phyloP scores from a whole-genome alignment of 306 rosid species.

The Trifolium pratense region DNA sequence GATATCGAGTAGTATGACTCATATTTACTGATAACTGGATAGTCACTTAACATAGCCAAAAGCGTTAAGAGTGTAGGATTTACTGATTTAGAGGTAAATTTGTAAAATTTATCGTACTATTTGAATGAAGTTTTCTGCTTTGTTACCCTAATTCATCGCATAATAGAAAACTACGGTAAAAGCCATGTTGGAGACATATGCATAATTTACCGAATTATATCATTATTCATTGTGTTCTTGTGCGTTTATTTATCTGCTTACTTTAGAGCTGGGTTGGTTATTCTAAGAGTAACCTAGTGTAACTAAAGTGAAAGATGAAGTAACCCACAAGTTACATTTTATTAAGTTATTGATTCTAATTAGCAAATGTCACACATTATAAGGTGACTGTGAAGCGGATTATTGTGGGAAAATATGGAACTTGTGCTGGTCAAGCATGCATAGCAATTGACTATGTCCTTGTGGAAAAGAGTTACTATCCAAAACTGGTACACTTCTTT shows the following conservation, averaged over 20 bases:
- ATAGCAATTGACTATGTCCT: conserved; percentile 68
- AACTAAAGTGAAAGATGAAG: background rate
- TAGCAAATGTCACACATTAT: conserved; percentile 15
- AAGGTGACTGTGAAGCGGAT: conserved; percentile 65
- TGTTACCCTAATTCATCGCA: background rate
- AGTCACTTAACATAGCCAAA: background rate
- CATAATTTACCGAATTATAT: background rate
- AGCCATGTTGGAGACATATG: background rate
- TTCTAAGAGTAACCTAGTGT: background rate
- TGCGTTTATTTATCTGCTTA: too few relatives aligned
- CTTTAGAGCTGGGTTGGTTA: too few relatives aligned
- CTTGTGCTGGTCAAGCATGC: conserved; percentile 88
- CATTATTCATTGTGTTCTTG: too few relatives aligned
- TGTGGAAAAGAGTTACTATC: conserved; percentile 52
- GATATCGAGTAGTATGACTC: too few relatives aligned
- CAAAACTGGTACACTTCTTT: conserved; percentile 53
- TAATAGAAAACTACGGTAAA: background rate
- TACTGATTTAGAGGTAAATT: background rate
- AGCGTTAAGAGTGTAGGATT: background rate
- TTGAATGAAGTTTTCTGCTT: too few relatives aligned
- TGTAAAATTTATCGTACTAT: too few relatives aligned
- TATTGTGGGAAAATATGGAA: conserved; percentile 65
- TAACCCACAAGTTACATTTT: conserved; percentile 1
- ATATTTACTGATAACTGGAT: too few relatives aligned
- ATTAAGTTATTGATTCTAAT: background rate